Base-by-base conservation (phyloP, 2,329 filamentous ascomycete species). In the Colletotrichum ledebouriae region DNA sequence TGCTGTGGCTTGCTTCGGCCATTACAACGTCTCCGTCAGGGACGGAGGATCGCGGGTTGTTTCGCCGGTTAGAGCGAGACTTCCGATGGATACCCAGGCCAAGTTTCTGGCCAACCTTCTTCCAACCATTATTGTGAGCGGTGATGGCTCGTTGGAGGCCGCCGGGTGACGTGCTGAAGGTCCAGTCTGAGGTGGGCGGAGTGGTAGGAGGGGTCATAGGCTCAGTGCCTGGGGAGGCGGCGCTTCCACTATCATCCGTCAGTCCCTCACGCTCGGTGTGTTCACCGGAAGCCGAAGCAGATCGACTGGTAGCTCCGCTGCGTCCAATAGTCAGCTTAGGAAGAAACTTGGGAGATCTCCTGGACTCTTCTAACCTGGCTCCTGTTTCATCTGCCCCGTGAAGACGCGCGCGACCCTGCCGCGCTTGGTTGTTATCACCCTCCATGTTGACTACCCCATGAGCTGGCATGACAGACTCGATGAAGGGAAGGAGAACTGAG, bases 401-500 rank as follows among this genome's bases (percentile, higher is more conserved):
- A 33, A 81, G 74, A 4, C 79, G 79, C 9, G 80, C 76, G 3
- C 82, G 79, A 47, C 80, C 76, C 39, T 81, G 78, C 44, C 81
- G 77, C 17, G 67, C 68, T 17, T 81, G 79, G 15, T 73, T 69
- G n/a, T 69, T 34, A 34, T 80, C 77, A 7, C 82, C 81, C 29
- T 83, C 79, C 15, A 72, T 65, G 10, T 74, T 71, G 15, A 74
- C 73, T 12, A 82, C 80, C 1, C 78, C 73, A 60, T 78, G 79
- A 59, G 73, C 72, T 2, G 81, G 75, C 5, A 81, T 74, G n/a
- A 87, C 80, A 0, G 86, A 87, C 71, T 97, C 95, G 61, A 98
- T 85, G 76, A 98, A 99, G 0, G 95, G 94, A 0, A 97, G 90
- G 59, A 98, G 85, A 0, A 98, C 93, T 3, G 94, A 98, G 77